A percentile compares a stretch with the other conserved stretches of the same genome.
These are phyloP conservation scores for Lipomyces kockii DNA, from an alignment of 805 yeast species.

Conservation along the genomic window DNA sequence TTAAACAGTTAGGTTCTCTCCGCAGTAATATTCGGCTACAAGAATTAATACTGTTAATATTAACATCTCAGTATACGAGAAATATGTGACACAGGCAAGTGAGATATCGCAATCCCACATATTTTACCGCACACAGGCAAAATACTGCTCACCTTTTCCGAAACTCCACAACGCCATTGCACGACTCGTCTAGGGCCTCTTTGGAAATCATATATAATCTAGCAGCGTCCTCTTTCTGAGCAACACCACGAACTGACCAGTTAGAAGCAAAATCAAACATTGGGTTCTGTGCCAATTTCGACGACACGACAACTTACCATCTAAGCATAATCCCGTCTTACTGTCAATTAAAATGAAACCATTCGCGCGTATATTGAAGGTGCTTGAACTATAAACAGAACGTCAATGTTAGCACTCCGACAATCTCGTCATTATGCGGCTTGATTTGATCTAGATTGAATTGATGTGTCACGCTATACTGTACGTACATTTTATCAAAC, in stretches of 20 bases:
- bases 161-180: conserved; percentile 22
- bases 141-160: conserved; percentile 16
- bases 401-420: neutral
- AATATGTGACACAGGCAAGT: neutral
- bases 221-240: conserved; percentile 26
- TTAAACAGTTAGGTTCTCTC: conserved; percentile 27
- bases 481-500: conserved; percentile 26
- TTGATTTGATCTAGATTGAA: no score
- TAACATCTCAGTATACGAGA: neutral
- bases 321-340: conserved; percentile 28
- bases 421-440: neutral
- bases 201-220: conserved; percentile 6
- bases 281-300: neutral
- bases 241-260: conserved; percentile 29
- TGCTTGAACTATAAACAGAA: conserved; percentile 13
- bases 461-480: neutral
- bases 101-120: neutral
- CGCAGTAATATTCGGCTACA: conserved; percentile 28
- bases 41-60: neutral
- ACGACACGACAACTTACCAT: conserved; percentile 18
- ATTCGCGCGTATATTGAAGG: conserved; percentile 12
- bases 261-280: neutral
- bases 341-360: conserved; percentile 31
- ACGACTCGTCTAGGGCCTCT: conserved; percentile 8
- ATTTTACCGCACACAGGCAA: no score